Base-by-base conservation (phyloP, 2,329 filamentous ascomycete species). In the Ophiostoma piceae region DNA sequence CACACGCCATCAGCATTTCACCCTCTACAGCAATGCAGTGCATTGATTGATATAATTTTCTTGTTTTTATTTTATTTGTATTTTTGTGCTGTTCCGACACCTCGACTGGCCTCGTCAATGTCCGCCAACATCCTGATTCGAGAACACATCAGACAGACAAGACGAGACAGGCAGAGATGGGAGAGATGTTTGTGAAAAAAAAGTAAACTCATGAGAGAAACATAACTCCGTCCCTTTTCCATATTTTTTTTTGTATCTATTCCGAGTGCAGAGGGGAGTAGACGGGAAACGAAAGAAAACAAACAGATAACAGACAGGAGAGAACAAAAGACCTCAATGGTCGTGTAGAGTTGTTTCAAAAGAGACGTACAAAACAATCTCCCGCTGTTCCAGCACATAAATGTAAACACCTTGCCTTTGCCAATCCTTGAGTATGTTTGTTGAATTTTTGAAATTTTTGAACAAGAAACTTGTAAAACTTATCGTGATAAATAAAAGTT, bases 211-310 rank as follows among this genome's bases (percentile, higher is more conserved):
- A 67, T 51, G 66, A 67, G 32, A 67, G 47, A 51, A 54, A 54
- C 51, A 67, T 51, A 54, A 54, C 66, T 51, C 41, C 39, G 39
- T 67, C 66, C 47, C 47, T 54, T 67, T 67, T 67, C 37, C 26
- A 29, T n/a, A n/a, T n/a, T 51, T 67, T 67, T 54, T 54, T 54
- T 67, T 67, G 66, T 37, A 67, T 51, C 66, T 67, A 67, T 22
- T 67, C 41, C 47, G 66, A 67, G 41, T 35, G 47, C 14, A 35
- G n/a, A 19, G 66, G 43, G 26, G 26, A 14, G 6, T 5, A 26
- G 66, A 29, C 2, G 66, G n/a, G 39, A 29, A 41, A 66, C n/a
- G 22, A 47, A 47, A 67, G 62, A 66, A n/a, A 32, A 37, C 3
- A 66, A 57, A 26, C 51, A 57, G 51, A 47, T 5, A 47, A 19